Evolutionary conservation across 345 rosid species (phyloP).

Genomic region (Citrus sp.): DNA sequence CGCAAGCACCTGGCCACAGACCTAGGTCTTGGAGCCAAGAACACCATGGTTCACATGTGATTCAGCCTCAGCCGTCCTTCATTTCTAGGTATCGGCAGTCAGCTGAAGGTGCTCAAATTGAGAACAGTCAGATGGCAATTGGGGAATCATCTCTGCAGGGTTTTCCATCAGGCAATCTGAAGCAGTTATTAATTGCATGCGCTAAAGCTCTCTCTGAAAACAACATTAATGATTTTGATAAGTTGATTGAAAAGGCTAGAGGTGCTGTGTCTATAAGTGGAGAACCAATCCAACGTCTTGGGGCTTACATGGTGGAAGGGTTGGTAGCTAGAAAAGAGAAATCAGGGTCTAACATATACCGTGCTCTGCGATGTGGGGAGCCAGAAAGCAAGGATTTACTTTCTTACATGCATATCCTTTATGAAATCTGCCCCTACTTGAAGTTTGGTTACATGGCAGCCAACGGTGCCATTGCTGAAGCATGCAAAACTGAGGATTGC

Average conservation of each 20-base stretch:
- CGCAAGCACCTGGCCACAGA: conserved; percentile 32
- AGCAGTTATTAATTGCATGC: conserved; percentile 56
- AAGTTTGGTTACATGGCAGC: conserved; percentile 85
- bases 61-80: conserved; percentile 33
- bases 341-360: conserved; percentile 46
- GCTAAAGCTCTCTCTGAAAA: conserved; percentile 52
- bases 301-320: conserved; percentile 69
- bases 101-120: conserved; percentile 26
- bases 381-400: conserved; percentile 64
- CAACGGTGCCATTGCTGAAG: conserved; percentile 77
- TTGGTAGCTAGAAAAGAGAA: conserved; percentile 60
- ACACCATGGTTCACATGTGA: conserved; percentile 16
- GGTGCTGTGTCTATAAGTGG: conserved; percentile 46
- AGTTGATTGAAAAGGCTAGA: conserved; percentile 42
- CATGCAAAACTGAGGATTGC: conserved; percentile 52
- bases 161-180: conserved; percentile 34
- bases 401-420: conserved; percentile 56
- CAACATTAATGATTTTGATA: conserved; percentile 38
- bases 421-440: conserved; percentile 72
- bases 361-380: conserved; percentile 47
- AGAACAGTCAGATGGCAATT: conserved; percentile 29
- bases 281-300: conserved; percentile 65
- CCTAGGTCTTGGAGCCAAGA: conserved; percentile 33
- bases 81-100: conserved; percentile 26
- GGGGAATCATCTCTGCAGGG: conserved; percentile 21